These are phyloP conservation scores for Ophiostoma himal-ulmi DNA, from an alignment of 2,329 filamentous ascomycete genomes.

Conservation along the genomic window DNA sequence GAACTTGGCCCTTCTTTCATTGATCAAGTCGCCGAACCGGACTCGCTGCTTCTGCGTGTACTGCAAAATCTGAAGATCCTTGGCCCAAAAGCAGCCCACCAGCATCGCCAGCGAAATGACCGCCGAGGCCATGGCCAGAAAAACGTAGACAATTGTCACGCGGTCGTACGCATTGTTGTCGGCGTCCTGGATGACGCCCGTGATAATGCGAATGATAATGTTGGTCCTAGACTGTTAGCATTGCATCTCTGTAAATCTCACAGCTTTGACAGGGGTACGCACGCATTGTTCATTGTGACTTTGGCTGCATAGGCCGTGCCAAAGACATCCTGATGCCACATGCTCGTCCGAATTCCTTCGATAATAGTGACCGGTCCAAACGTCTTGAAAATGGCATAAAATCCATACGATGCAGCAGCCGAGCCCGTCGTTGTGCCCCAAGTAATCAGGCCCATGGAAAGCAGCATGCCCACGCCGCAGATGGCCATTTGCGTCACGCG, in stretches of 20 bases:
- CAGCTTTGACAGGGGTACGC: not conserved
- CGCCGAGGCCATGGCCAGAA: not conserved
- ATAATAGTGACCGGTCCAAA: not conserved
- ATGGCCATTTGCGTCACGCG: conserved; percentile 4
- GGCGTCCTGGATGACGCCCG: conserved; percentile 11
- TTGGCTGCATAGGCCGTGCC: conserved; percentile 4
- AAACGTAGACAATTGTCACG: not conserved
- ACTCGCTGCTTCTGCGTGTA: conserved; percentile 12
- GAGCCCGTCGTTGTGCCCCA: conserved; percentile 7
- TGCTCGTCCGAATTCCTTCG: conserved; percentile 4
- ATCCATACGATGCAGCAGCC: not conserved
- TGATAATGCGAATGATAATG: conserved; percentile 16
- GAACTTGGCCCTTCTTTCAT: conserved; percentile 1
- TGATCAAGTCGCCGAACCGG: conserved; percentile 9
- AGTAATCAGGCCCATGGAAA: not conserved
- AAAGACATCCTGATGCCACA: conserved; percentile 12
- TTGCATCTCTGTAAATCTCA: not conserved
- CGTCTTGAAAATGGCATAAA: not conserved
- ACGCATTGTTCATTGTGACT: conserved; percentile 1
- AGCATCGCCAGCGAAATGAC: conserved; percentile 12
- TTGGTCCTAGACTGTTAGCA: not conserved
- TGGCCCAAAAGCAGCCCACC: not conserved
- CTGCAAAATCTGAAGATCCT: conserved; percentile 9
- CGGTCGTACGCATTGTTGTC: conserved; percentile 8
- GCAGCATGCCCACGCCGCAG: not conserved